Base-by-base conservation (phyloP, 306 rosid genomes). In the Acacia confusa region DNA sequence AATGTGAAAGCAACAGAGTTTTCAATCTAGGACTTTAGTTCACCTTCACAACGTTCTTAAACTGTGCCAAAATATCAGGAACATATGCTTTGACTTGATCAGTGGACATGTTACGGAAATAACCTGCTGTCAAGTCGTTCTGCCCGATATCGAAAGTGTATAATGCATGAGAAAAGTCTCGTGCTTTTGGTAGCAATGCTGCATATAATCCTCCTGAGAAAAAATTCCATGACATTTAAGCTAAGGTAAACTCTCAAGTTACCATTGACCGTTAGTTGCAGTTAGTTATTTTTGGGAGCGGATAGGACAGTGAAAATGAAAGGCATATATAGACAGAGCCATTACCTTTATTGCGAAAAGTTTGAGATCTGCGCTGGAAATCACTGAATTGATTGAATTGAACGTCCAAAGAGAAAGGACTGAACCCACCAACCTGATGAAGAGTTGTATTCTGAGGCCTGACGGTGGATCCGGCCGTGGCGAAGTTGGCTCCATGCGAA, bases 391-490 rank as follows among this genome's bases (percentile, higher is more conserved):
- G 91, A 44, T 70, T 79, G 81, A 84, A 83, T 40, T 91, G 95
- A 60, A 91, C 95, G 63, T 91, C 90, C 58, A 92, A 81, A 32
- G 97, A 92, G 82, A 92, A 84, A 72, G 97, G 97, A 72, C 97
- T 91, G 43, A 53, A 82, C 8, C 97, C 95, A 74, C 92, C 97
- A 74, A 24, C 20, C 34, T 92, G 94, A 44, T 79, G 83, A n/a
- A 83, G 88, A 75, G 92, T 89, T 83, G 94, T 91, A 65, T 91
- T 92, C 77, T 77, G 97, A 22, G 92, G 92, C 81, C 94, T 87
- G 32, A 92, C 86, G 80, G 95, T 92, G 55, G 97, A 91, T 79
- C 97, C 97, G 22, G 97, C 97, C 4, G 97, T 91, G n/a, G 95
- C 95, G 58, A 92, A 92, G 44, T 92, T 92, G 32, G 88, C 95